Conservation (phyloP, 371 early-diverging fungal species). For the Blakeslea trispora region DNA sequence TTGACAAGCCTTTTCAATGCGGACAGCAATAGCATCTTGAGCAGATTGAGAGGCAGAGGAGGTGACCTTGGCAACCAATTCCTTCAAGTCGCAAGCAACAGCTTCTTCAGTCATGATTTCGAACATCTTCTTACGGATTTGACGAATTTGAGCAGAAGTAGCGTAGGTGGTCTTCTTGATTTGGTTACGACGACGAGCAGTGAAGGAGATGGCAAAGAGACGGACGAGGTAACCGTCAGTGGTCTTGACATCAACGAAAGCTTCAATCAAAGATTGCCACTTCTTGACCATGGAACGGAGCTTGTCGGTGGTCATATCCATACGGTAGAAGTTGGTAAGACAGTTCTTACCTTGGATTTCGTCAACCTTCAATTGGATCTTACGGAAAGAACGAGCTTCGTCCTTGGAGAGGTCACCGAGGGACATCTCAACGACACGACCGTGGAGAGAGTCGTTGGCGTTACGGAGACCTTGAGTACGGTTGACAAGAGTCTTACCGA, state of each 20-base stretch:
- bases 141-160: constrained; percentile 94
- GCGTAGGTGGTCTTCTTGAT: constrained; percentile 99
- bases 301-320: constrained; percentile 99
- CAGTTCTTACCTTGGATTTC: constrained; percentile 98
- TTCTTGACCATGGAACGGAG: constrained; percentile 99
- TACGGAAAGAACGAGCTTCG: constrained; percentile 94
- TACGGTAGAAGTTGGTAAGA: constrained; percentile 99
- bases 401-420: constrained; percentile 97
- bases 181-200: constrained; percentile 93
- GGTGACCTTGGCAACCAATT: constrained; percentile 95
- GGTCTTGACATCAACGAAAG: constrained; percentile 98
- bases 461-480: constrained; percentile 98
- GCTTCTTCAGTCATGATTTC: constrained; percentile 96
- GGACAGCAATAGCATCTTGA: constrained; percentile 87
- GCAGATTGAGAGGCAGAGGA: constrained; percentile 51
- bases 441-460: constrained; percentile 95
- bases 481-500: constrained; percentile 99
- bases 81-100: constrained; percentile 90
- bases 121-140: constrained; percentile 99
- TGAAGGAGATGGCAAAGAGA: constrained; percentile 97
- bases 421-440: constrained; percentile 97
- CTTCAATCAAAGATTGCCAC: constrained; percentile 99
- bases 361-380: constrained; percentile 97
- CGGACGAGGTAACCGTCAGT: constrained; percentile 99
- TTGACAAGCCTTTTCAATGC: constrained; percentile 97